Base-by-base conservation (phyloP, 2,329 filamentous ascomycete species). In the Neopestalotiopsis sp. region DNA sequence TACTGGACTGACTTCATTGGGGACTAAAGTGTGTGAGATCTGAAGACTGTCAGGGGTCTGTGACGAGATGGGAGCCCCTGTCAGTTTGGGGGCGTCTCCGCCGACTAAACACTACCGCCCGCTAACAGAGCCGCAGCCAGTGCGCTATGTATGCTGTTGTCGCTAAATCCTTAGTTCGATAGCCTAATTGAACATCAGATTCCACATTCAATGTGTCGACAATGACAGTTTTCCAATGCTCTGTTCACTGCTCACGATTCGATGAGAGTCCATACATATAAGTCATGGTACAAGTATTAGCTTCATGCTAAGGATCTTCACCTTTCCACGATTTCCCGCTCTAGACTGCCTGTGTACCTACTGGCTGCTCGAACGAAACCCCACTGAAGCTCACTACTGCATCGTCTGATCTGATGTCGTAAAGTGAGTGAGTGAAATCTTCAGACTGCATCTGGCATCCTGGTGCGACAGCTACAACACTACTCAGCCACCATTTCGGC, bases 341-440 rank as follows among this genome's bases (percentile, higher is more conserved):
- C 1, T n/a, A 1, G 2, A 20, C n/a, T 5, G 45, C 45, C 4
- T 52, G 4, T 20, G 17, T 7, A 38, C 34, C 45, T 7, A 52
- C 45, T 28, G 24, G 24, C 24, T 20, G 17, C 17, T 17, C 45
- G n/a, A 52, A 52, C 45, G n/a, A 52, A 52, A 52, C 45, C 45
- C 45, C 45, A 20, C 45, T 52, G 45, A 52, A 52, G 45, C 45
- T 20, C 45, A 52, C 45, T 52, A 52, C 17, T 20, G 45, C 45
- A 10, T 59, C 57, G 30, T 59, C 57, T 59, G 57, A 20, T 59
- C 57, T 59, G 57, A 59, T 59, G 57, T 59, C 57, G 13, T 14
- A 32, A 10, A 9, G 24, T 4, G 17, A 34, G 12, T 24, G 56
- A 28, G 56, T 9, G 12, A 34, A 28, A 59, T 30, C 24, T 30